These are phyloP conservation scores for Arabis hirsuta DNA, from an alignment of 345 rosid genomes.

Conservation along the genomic window DNA sequence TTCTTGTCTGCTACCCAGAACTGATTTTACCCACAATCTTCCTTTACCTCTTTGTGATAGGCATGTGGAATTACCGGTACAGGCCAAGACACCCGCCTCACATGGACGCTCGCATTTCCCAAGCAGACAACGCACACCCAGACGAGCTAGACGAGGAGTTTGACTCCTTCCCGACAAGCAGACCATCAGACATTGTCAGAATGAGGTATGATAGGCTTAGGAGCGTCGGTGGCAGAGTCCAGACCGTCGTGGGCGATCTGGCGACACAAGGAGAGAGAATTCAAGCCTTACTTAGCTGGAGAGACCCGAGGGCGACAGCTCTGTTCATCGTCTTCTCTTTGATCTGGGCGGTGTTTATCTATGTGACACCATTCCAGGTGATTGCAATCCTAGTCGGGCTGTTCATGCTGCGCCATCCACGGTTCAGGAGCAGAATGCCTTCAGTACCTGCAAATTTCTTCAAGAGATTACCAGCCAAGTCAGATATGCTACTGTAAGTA, in stretches of 20 bases:
- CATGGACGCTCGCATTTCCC: conserved; percentile 88
- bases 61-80: conserved; percentile 91
- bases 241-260: conserved; percentile 84
- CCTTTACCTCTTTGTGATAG: conserved; percentile 86
- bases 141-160: conserved; percentile 98
- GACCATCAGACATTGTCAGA: conserved; percentile 64
- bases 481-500: conserved; percentile 77
- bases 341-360: conserved; percentile 77
- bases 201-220: conserved; percentile 87
- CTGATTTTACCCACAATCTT: conserved; percentile 85
- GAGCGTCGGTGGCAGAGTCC: conserved; percentile 81
- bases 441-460: conserved; percentile 94
- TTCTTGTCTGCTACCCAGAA: conserved; percentile 88
- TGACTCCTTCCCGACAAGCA: conserved; percentile 68
- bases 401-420: conserved; percentile 88
- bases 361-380: conserved; percentile 86
- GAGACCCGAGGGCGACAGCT: conserved; percentile 92
- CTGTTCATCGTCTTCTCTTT: conserved; percentile 75
- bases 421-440: conserved; percentile 85
- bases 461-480: conserved; percentile 89
- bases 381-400: conserved; percentile 72
- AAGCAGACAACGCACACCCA: conserved; percentile 67
- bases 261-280: conserved; percentile 92
- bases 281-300: conserved; percentile 90
- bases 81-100: conserved; percentile 87